Percentiles rank a stretch among this genome's conserved stretches.
Evolutionary conservation across 1,284 basidiomycete genomes (phyloP).

Genomic region (Ustilago vetiveriae): DNA sequence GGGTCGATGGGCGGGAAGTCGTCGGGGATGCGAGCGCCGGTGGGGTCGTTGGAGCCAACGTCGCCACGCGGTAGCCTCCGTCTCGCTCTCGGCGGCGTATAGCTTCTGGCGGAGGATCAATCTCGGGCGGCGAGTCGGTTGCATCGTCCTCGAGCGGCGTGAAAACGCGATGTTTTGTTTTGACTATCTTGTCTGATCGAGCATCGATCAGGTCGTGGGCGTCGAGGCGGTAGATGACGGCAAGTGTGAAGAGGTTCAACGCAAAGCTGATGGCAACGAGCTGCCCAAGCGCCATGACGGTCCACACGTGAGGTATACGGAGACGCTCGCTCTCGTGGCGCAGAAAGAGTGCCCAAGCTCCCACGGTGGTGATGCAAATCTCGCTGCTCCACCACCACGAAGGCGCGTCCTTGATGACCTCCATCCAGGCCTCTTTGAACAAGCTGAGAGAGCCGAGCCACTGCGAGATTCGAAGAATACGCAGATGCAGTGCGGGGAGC

Average conservation of each 20-base stretch:
- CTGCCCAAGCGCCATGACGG: constrained; percentile 80
- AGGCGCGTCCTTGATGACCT: constrained; percentile 70
- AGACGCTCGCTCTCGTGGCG: constrained; percentile 71
- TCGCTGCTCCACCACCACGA: constrained; percentile 82
- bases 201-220: constrained; percentile 8
- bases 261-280: constrained; percentile 78
- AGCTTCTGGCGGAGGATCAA: background rate
- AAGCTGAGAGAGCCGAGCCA: constrained; percentile 75
- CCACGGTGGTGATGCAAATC: constrained; percentile 76
- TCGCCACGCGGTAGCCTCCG: no score
- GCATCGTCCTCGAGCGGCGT: constrained; percentile 5
- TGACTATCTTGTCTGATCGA: constrained; percentile 9
- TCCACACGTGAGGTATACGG: constrained; percentile 73
- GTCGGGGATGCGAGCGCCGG: background rate
- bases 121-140: background rate
- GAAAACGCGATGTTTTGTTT: constrained; percentile 12
- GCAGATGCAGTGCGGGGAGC: constrained; percentile 67
- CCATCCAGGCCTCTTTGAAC: constrained; percentile 75
- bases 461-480: constrained; percentile 64
- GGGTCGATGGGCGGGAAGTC: constrained; percentile 5
- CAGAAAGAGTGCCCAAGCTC: constrained; percentile 74
- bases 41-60: no score
- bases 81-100: no score
- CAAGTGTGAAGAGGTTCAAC: constrained; percentile 75
- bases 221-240: constrained; percentile 70